These are phyloP conservation scores for Boletus subluridellus DNA, from an alignment of 1,284 basidiomycete species.

Conservation along the genomic window DNA sequence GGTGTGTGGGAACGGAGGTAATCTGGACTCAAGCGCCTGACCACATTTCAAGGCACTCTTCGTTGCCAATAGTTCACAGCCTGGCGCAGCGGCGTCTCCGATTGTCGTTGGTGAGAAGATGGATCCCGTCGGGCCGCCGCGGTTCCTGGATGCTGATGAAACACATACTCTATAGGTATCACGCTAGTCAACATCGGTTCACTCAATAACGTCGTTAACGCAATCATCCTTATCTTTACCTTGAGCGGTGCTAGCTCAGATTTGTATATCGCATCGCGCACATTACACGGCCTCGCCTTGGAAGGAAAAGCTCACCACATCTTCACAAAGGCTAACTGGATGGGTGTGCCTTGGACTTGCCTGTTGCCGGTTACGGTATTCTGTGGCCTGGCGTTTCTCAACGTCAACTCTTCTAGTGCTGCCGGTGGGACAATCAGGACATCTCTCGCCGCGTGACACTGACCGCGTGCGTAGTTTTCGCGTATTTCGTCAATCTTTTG, in stretches of 20 bases:
- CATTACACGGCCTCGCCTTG: conserved; percentile 65
- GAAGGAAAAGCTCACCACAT: conserved; percentile 61
- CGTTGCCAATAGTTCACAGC: conserved; percentile 55
- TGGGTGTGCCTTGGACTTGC: conserved; percentile 59
- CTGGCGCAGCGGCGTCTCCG: conserved; percentile 70
- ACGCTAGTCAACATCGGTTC: conserved; percentile 66
- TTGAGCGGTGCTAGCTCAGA: conserved; percentile 72
- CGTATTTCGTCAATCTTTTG: conserved; percentile 69
- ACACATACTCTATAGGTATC: conserved; percentile 5
- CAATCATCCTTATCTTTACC: conserved; percentile 71
- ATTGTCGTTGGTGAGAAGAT: conserved; percentile 61
- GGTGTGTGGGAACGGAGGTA: conserved; percentile 19
- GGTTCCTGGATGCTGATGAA: conserved; percentile 9
- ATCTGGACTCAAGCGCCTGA: background rate
- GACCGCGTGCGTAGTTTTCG: conserved; percentile 48
- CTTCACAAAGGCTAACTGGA: conserved; percentile 53
- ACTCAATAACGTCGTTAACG: conserved; percentile 59
- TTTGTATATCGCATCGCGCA: conserved; percentile 70
- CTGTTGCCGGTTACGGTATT: conserved; percentile 60
- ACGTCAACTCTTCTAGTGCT: conserved; percentile 51
- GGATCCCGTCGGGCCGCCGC: background rate
- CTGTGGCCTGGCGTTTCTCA: conserved; percentile 55
- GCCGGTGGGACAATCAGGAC: conserved; percentile 38
- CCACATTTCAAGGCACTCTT: conserved; percentile 41
- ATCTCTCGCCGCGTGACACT: background rate